Percentiles rank a stretch among this genome's conserved stretches.
phyloP scores from a whole-genome alignment of 2,329 filamentous ascomycete genomes.

The Neofusicoccum parvum region DNA sequence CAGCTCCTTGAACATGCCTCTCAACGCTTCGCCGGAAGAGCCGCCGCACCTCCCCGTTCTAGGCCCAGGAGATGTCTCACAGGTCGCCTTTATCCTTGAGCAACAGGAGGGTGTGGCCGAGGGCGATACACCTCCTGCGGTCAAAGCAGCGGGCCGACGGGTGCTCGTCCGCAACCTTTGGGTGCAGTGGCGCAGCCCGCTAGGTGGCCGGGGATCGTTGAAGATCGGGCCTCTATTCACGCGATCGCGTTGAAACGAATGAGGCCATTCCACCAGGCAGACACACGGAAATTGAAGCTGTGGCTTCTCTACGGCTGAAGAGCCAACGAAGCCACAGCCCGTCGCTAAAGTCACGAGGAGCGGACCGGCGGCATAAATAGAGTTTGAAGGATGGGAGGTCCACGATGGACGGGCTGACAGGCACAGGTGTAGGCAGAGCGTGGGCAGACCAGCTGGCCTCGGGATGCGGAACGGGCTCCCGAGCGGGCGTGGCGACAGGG shows the following conservation, averaged over 20 bases:
- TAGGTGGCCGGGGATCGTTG: conserved; percentile 86
- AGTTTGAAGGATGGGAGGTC: background rate
- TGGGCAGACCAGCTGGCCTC: background rate
- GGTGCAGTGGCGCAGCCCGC: conserved; percentile 84
- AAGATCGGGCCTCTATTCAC: conserved; percentile 75
- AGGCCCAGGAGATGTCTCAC: conserved; percentile 64
- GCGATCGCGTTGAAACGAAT: conserved; percentile 33
- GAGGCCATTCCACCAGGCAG: background rate
- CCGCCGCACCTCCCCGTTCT: conserved; percentile 48
- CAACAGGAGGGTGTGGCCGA: conserved; percentile 53
- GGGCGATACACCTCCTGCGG: conserved; percentile 33
- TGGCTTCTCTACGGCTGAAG: background rate
- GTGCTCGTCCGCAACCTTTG: conserved; percentile 74
- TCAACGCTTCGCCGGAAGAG: conserved; percentile 35
- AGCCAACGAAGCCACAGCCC: background rate
- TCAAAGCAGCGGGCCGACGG: conserved; percentile 48
- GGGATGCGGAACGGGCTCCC: background rate
- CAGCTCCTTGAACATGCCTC: conserved; percentile 59
- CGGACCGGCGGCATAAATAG: conserved; percentile 3
- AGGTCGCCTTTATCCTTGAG: conserved; percentile 65
- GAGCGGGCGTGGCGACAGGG: background rate
- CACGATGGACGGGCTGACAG: background rate
- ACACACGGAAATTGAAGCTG: background rate
- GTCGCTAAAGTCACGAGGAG: background rate
- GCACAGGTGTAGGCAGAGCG: background rate